Evolutionary conservation across 768 basidiomycete genomes (phyloP).

Genomic region (Macrolepiota fuliginosa): DNA sequence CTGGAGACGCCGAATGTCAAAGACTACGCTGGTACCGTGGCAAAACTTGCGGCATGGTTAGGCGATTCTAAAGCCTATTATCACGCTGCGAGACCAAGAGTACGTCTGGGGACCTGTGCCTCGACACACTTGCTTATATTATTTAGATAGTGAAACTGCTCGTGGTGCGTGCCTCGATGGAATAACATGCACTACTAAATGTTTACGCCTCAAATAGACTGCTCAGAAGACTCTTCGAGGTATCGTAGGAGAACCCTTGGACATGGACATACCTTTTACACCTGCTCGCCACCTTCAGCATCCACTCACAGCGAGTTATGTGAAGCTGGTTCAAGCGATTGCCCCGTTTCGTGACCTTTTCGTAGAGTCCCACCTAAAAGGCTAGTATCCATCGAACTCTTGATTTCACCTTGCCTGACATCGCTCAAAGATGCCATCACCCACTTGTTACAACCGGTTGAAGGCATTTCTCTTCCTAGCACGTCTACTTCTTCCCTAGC

Average conservation of each 20-base stretch:
- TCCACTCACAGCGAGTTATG: conserved; percentile 34
- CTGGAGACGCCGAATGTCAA: conserved; percentile 22
- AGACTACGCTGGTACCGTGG: conserved; percentile 24
- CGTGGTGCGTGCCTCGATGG: conserved; percentile 29
- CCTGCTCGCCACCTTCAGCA: conserved; percentile 25
- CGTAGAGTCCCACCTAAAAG: conserved; percentile 30
- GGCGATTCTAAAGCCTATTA: conserved; percentile 52
- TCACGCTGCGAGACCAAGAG: conserved; percentile 44
- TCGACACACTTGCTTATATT: neutral
- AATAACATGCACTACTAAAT: neutral
- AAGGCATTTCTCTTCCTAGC: conserved; percentile 1
- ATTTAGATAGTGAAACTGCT: conserved; percentile 49
- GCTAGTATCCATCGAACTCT: conserved; percentile 19
- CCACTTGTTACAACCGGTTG: conserved; percentile 10
- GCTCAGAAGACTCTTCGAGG: conserved; percentile 35
- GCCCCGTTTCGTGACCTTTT: conserved; percentile 28
- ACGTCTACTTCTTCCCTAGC: neutral
- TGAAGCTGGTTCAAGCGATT: conserved; percentile 30
- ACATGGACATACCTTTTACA: conserved; percentile 25
- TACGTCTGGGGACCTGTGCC: conserved; percentile 22
- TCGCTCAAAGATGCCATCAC: conserved; percentile 3
- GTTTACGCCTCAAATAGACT: conserved; percentile 23
- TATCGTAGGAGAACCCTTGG: conserved; percentile 22
- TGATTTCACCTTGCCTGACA: neutral
- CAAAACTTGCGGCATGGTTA: conserved; percentile 45